Evolutionary conservation across 495 filamentous ascomycete species (phyloP).

Genomic region (Xylaria telfairii): DNA sequence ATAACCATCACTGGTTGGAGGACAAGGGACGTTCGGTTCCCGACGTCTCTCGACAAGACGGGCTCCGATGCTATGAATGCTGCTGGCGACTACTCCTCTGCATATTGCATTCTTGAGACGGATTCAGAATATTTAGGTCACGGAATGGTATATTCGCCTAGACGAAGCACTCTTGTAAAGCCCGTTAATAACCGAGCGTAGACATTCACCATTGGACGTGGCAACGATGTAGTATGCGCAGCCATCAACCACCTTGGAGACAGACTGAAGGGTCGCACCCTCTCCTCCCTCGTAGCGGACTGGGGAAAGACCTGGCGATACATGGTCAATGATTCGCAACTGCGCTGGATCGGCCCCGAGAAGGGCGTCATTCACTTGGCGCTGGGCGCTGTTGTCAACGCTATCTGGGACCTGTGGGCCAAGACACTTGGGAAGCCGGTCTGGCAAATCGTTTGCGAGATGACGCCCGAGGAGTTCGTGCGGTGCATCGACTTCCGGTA

Average conservation of each 20-base stretch:
- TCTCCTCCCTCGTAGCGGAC: slow-evolving; percentile 76
- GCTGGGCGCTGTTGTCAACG: slow-evolving; percentile 88
- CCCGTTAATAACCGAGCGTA: slow-evolving; percentile 40
- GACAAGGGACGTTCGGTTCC: slow-evolving; percentile 90
- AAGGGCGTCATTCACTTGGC: slow-evolving; percentile 95
- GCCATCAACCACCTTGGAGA: slow-evolving; percentile 80
- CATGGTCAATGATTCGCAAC: slow-evolving; percentile 86
- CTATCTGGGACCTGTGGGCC: slow-evolving; percentile 94
- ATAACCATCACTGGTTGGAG: slow-evolving; percentile 82
- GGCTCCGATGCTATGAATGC: slow-evolving; percentile 98
- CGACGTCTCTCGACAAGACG: slow-evolving; percentile 92
- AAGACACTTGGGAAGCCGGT: slow-evolving; percentile 85
- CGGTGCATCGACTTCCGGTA: slow-evolving; percentile 91
- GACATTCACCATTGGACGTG: slow-evolving; percentile 97
- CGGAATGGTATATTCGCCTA: slow-evolving; percentile 71
- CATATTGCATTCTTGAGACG: slow-evolving; percentile 90
- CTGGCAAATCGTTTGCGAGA: slow-evolving; percentile 88
- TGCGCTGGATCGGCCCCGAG: slow-evolving; percentile 95
- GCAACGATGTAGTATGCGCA: slow-evolving; percentile 90
- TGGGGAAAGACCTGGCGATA: slow-evolving; percentile 92
- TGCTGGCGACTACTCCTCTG: slow-evolving; percentile 89
- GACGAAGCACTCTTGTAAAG: background rate
- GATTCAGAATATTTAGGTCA: slow-evolving; percentile 76
- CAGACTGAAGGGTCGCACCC: slow-evolving; percentile 73
- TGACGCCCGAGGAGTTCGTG: slow-evolving; percentile 86